These are phyloP conservation scores for Cruciata laevipes DNA, from an alignment of 257 asterid genomes.

Conservation along the genomic window DNA sequence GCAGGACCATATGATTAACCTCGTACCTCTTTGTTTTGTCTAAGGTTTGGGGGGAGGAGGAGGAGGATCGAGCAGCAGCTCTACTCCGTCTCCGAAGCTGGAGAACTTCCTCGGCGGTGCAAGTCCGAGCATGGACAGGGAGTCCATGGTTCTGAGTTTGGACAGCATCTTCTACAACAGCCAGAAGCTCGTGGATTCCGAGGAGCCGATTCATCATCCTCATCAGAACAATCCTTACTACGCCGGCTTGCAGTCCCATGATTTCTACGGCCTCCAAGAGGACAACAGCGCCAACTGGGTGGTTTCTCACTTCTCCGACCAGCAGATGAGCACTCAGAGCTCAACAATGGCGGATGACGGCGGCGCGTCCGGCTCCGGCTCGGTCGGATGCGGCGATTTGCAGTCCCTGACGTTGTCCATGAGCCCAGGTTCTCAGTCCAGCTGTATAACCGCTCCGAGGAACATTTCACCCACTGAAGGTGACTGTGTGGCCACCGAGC, in stretches of 20 bases:
- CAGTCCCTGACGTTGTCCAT: constrained; percentile 63
- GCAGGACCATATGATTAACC: not conserved
- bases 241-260: constrained; percentile 31
- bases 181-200: constrained; percentile 22
- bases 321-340: constrained; percentile 33
- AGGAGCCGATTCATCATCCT: constrained; percentile 12
- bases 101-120: constrained; percentile 76
- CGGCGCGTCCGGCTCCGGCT: constrained; percentile 14
- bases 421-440: constrained; percentile 83
- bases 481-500: constrained; percentile 34
- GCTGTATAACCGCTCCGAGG: constrained; percentile 61
- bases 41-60: constrained; percentile 28
- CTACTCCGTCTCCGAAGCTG: constrained; percentile 70
- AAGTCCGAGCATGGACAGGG: constrained; percentile 32
- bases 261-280: constrained; percentile 24
- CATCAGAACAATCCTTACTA: constrained; percentile 33
- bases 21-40: not conserved
- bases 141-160: constrained; percentile 41
- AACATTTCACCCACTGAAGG: constrained; percentile 46
- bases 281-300: constrained; percentile 39
- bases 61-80: constrained; percentile 10
- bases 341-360: constrained; percentile 15
- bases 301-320: constrained; percentile 23
- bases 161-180: constrained; percentile 48
- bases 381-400: constrained; percentile 34